Percentiles rank a stretch among this genome's conserved stretches.
Evolutionary conservation across 345 rosid genomes (phyloP).

Genomic region (Iberis pinnata): DNA sequence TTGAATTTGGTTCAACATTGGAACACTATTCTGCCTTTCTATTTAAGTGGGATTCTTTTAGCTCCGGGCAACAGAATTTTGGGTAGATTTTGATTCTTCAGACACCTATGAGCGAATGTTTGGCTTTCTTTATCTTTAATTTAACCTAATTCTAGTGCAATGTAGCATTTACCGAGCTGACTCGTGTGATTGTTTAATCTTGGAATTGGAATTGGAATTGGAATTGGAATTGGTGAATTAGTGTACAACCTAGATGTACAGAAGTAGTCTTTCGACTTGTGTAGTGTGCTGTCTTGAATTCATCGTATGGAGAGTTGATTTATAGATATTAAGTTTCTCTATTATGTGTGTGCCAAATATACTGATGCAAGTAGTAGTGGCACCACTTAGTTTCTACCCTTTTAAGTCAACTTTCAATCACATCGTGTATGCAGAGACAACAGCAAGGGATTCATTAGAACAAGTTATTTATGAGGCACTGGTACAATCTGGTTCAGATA

Average conservation of each 20-base stretch:
- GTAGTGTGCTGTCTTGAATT: not conserved
- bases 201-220: not conserved
- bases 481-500: slow-evolving; percentile 49
- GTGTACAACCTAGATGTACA: not conserved
- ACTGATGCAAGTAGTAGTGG: slow-evolving; percentile 17
- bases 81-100: not conserved
- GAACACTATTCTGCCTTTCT: not conserved
- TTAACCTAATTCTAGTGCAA: slow-evolving; percentile 6
- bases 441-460: slow-evolving; percentile 78
- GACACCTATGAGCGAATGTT: slow-evolving; percentile 9
- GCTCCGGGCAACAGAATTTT: not conserved
- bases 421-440: slow-evolving; percentile 47
- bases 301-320: slow-evolving; percentile 6
- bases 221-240: not conserved
- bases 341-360: not conserved
- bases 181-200: not conserved
- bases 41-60: not conserved
- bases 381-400: slow-evolving; percentile 14
- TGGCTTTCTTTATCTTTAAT: not conserved
- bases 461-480: slow-evolving; percentile 80
- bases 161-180: slow-evolving; percentile 4
- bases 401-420: slow-evolving; percentile 8
- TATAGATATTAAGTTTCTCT: not conserved
- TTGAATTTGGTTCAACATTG: not conserved
- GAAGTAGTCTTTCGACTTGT: not conserved